Conservation (phyloP, 2,329 filamentous ascomycete species). For the Cryphonectria naterciae region DNA sequence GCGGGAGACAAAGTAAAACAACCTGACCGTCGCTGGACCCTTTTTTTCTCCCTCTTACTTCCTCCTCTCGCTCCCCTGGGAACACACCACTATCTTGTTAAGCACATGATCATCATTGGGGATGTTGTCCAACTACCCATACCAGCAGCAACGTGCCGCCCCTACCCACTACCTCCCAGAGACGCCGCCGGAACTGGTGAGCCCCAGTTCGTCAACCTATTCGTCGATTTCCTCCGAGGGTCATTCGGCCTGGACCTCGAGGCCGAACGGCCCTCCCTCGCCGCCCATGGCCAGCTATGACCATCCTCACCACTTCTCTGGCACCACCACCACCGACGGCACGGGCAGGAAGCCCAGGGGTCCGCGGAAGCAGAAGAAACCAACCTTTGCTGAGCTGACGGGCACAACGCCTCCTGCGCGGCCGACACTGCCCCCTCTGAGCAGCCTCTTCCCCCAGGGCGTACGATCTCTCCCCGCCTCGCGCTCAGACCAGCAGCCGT, state of each 20-base stretch:
- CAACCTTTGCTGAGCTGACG: constrained; percentile 22
- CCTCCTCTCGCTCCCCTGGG: background rate
- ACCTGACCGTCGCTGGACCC: constrained; percentile 2
- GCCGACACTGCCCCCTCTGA: constrained; percentile 60
- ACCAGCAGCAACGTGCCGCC: constrained; percentile 47
- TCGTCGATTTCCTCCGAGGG: constrained; percentile 48
- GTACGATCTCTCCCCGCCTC: constrained; percentile 51
- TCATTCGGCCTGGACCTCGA: constrained; percentile 49
- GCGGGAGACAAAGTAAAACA: constrained; percentile 6
- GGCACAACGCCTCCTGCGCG: constrained; percentile 35
- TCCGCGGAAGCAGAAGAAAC: constrained; percentile 39
- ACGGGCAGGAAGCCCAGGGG: constrained; percentile 45
- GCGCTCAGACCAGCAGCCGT: constrained; percentile 47
- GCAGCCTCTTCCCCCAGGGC: constrained; percentile 57
- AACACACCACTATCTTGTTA: too few relatives aligned
- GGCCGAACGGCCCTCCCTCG: constrained; percentile 46
- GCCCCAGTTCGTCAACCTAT: constrained; percentile 54
- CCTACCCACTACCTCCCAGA: constrained; percentile 49
- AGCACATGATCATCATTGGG: constrained; percentile 53
- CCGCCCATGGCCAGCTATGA: constrained; percentile 65
- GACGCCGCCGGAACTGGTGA: constrained; percentile 59
- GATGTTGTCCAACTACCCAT: constrained; percentile 55
- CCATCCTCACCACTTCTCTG: constrained; percentile 38
- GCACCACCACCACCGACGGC: constrained; percentile 48
- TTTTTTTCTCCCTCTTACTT: constrained; percentile 3